These are phyloP conservation scores for Neckera pumila DNA, from an alignment of 225 moss, liverwort and hornwort species.

Conservation along the genomic window DNA sequence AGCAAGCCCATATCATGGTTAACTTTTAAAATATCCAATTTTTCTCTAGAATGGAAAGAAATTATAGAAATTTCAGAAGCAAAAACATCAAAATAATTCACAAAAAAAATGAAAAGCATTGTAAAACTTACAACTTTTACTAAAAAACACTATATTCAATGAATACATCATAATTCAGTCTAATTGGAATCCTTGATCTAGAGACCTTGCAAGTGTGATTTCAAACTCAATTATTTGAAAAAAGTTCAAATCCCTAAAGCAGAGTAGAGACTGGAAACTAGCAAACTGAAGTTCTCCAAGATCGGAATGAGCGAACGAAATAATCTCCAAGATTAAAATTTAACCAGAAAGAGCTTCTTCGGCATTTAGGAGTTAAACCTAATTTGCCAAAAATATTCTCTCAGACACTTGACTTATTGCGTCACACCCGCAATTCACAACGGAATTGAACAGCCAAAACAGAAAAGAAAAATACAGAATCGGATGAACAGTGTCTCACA, in stretches of 20 bases:
- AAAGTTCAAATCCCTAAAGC: not conserved
- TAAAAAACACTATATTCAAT: too few relatives aligned
- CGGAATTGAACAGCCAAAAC: not conserved
- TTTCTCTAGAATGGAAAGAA: not conserved
- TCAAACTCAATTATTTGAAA: not conserved
- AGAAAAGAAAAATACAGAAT: not conserved
- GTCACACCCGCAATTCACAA: not conserved
- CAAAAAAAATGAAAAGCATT: not conserved
- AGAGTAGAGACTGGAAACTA: not conserved
- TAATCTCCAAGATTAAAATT: not conserved
- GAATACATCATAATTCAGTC: not conserved
- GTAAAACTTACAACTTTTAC: too few relatives aligned
- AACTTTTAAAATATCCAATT: not conserved
- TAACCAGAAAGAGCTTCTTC: not conserved
- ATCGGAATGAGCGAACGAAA: not conserved
- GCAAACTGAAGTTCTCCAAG: too few relatives aligned
- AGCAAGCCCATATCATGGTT: not conserved
- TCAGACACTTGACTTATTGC: not conserved
- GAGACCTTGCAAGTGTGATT: not conserved
- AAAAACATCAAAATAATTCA: not conserved
- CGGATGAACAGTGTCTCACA: slow-evolving; percentile 10
- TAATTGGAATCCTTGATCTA: not conserved
- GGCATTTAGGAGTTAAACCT: not conserved
- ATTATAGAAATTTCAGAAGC: not conserved
- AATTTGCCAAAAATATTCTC: not conserved